Percentiles rank a stretch among this genome's conserved stretches.
These are phyloP conservation scores for Helotiales sp. DNA, from an alignment of 2,329 filamentous ascomycete genomes.

Conservation along the genomic window DNA sequence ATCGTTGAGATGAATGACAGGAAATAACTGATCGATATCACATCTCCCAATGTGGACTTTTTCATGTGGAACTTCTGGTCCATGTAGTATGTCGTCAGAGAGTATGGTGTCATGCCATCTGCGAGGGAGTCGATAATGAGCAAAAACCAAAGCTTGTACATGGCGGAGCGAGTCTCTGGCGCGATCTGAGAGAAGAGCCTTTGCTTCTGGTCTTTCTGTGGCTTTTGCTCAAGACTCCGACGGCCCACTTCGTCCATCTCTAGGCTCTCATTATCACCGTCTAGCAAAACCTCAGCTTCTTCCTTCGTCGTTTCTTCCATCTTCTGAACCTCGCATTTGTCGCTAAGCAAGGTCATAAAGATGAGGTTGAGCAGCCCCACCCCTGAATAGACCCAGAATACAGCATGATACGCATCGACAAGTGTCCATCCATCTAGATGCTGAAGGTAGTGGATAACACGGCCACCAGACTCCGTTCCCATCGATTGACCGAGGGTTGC, in stretches of 20 bases:
- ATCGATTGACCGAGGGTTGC: slow-evolving; percentile 64
- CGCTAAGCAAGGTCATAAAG: slow-evolving; percentile 54
- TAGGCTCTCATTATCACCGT: slow-evolving; percentile 19
- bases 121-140: slow-evolving; percentile 68
- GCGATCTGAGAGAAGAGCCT: slow-evolving; percentile 61
- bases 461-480: slow-evolving; percentile 63
- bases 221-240: not conserved
- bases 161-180: slow-evolving; percentile 57
- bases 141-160: slow-evolving; percentile 69
- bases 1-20: slow-evolving; percentile 59
- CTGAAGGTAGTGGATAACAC: slow-evolving; percentile 58
- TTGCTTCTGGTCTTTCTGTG: slow-evolving; percentile 19
- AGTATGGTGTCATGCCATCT: slow-evolving; percentile 67
- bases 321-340: slow-evolving; percentile 39
- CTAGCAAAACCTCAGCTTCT: slow-evolving; percentile 28
- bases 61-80: slow-evolving; percentile 59
- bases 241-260: slow-evolving; percentile 15
- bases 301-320: slow-evolving; percentile 17
- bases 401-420: slow-evolving; percentile 55
- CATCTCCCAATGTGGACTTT: slow-evolving; percentile 64
- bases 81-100: slow-evolving; percentile 63
- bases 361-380: slow-evolving; percentile 63
- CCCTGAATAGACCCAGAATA: slow-evolving; percentile 61
- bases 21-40: slow-evolving; percentile 59
- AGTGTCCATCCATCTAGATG: slow-evolving; percentile 49